Conservation (phyloP, 495 filamentous ascomycete genomes). For the Evernia prunastri region DNA sequence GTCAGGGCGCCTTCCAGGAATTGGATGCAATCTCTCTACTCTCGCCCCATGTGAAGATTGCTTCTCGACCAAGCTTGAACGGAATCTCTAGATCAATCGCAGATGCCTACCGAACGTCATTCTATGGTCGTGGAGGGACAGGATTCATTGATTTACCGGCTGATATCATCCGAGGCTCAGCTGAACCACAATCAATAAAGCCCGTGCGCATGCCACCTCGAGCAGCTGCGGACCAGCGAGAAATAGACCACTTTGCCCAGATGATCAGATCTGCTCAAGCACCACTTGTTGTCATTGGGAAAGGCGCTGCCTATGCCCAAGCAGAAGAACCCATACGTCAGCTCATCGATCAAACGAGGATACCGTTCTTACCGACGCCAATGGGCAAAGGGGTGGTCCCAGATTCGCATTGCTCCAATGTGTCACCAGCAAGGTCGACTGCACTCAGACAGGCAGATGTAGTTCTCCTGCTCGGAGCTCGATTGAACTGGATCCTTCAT, state of each 20-base stretch:
- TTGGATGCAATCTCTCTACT: conserved; percentile 53
- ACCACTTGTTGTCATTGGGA: conserved; percentile 54
- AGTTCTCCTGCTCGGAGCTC: conserved; percentile 54
- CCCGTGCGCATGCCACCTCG: too few relatives aligned
- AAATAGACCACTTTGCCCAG: conserved; percentile 39
- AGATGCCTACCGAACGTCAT: conserved; percentile 49
- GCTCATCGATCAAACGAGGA: conserved; percentile 43
- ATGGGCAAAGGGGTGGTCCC: conserved; percentile 59
- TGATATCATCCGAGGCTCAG: conserved; percentile 53
- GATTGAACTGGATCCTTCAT: conserved; percentile 60
- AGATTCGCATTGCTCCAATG: conserved; percentile 50
- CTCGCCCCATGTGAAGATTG: conserved; percentile 52
- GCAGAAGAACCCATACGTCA: conserved; percentile 43
- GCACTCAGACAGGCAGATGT: conserved; percentile 53
- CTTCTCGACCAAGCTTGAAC: conserved; percentile 43
- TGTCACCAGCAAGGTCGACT: conserved; percentile 51
- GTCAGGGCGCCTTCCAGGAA: conserved; percentile 57
- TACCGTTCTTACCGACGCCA: conserved; percentile 57
- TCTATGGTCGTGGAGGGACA: conserved; percentile 53
- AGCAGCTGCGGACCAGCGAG: conserved; percentile 37
- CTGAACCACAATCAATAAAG: too few relatives aligned
- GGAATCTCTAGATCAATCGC: conserved; percentile 44
- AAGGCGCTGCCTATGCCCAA: conserved; percentile 54
- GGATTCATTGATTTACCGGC: conserved; percentile 57
- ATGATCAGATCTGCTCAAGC: conserved; percentile 45